Percentiles rank a stretch among this genome's conserved stretches.
Evolutionary conservation across 2,329 filamentous ascomycete species (phyloP).

Genomic region (Ramichloridium luteum): DNA sequence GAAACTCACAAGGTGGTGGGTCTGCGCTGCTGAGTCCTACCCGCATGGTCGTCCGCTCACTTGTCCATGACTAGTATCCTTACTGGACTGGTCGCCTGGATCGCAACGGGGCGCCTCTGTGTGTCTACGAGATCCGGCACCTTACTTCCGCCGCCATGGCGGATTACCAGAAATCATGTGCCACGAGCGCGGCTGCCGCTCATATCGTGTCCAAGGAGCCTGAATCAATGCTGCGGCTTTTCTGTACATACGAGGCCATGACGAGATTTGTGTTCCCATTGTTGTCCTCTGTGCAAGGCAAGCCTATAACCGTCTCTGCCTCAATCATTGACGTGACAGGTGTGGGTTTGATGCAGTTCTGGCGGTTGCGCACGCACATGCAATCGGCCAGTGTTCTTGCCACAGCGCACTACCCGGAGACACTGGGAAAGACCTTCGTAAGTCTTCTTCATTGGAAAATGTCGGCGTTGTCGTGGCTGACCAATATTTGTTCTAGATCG

Average conservation of each 20-base stretch:
- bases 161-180: too few species aligned
- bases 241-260: slow-evolving; percentile 87
- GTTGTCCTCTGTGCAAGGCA: slow-evolving; percentile 66
- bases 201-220: slow-evolving; percentile 52
- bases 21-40: too few species aligned
- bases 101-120: slow-evolving; percentile 80
- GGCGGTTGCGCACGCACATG: slow-evolving; percentile 90
- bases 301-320: too few species aligned
- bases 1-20: too few species aligned
- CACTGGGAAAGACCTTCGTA: slow-evolving; percentile 73
- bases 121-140: slow-evolving; percentile 75
- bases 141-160: slow-evolving; percentile 72
- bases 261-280: slow-evolving; percentile 77
- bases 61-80: slow-evolving; percentile 69
- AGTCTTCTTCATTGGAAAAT: slow-evolving; percentile 35
- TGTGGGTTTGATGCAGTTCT: slow-evolving; percentile 85
- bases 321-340: slow-evolving; percentile 84
- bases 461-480: neutral
- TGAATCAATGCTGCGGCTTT: slow-evolving; percentile 69
- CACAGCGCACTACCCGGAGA: slow-evolving; percentile 91
- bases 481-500: neutral
- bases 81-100: slow-evolving; percentile 92
- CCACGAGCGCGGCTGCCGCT: too few species aligned
- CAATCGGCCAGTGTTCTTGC: slow-evolving; percentile 79
- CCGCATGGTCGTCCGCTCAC: too few species aligned